phyloP scores from a whole-genome alignment of 139 green algal genomes.

The Haematococcus lacustris region DNA sequence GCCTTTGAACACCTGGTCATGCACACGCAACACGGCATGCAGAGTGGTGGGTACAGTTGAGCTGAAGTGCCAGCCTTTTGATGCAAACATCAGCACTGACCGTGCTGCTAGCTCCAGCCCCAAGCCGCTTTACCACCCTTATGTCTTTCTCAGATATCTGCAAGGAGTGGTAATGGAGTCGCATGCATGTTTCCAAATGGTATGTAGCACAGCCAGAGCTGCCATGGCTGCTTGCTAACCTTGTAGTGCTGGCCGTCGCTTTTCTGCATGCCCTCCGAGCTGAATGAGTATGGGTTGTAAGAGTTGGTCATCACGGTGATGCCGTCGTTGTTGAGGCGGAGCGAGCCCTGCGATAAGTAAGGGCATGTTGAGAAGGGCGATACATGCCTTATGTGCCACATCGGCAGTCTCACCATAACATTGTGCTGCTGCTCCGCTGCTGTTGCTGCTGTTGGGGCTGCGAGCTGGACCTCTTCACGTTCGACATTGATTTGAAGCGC shows the following conservation, averaged over 20 bases:
- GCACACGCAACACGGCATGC: background rate
- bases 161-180: no score
- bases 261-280: constrained; percentile 28
- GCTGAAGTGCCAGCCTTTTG: background rate
- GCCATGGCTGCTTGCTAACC: background rate
- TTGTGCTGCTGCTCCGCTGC: no score
- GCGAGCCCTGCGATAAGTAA: constrained; percentile 1
- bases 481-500: no score
- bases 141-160: constrained; percentile 78
- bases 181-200: no score
- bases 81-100: background rate
- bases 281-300: constrained; percentile 37
- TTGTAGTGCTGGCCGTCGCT: constrained; percentile 23
- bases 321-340: constrained; percentile 2
- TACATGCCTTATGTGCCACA: no score
- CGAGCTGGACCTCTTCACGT: no score
- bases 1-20: constrained; percentile 76
- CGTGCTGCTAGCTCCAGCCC: constrained; percentile 14
- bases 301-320: constrained; percentile 33
- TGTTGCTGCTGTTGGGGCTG: no score
- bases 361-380: no score
- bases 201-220: background rate
- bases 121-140: constrained; percentile 53
- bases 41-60: background rate
- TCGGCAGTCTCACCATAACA: no score